Base-by-base conservation (phyloP, 2,329 filamentous ascomycete genomes). In the Cladobotryum mycophilum region DNA sequence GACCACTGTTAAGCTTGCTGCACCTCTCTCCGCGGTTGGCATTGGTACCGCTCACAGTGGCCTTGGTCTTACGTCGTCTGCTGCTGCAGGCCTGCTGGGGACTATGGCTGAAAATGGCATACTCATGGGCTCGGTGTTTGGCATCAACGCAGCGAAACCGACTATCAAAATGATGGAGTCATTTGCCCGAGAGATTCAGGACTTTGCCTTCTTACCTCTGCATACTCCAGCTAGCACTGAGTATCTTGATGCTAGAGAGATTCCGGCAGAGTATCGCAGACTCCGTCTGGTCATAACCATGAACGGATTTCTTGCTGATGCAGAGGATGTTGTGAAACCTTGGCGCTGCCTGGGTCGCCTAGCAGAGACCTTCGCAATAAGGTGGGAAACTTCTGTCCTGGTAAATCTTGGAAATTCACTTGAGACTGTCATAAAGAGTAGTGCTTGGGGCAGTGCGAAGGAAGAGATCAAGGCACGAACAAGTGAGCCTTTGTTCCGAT, bases 131-230 rank as follows among this genome's bases (percentile, higher is more conserved):
- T 82, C 86, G 36, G 72, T 97, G 37, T 96, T 97, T 62, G 93
- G 93, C 8, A 88, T 93, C n/a, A 96, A 95, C 63, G 88, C 88
- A 41, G 84, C 85, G 1, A 81, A 85, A 35, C 91, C 95, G 76
- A 88, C 87, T 0, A 82, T 84, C 47, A 85, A 90, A 65, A 89
- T 91, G 76, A 87, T 96, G 76, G 89, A 96, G 56, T 77, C 85
- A n/a, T 95, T 95, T 64, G 80, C 86, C 11, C 84, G 83, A 58
- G 89, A 96, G 56, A 85, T 97, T 14, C 83, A 89, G 60, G 91
- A 97, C 62, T 95, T 96, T 67, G 89, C 82, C 1, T 88, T 97
- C 60, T 69, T 96, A 11, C 88, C 89, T 0, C 74, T 95, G 14
- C 80, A 82, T 47, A 78, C 79, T 13, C 63, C 70, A 9, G 45